Base-by-base conservation (phyloP, 352 stramenopile species). In the Phytophthora pinifolia region DNA sequence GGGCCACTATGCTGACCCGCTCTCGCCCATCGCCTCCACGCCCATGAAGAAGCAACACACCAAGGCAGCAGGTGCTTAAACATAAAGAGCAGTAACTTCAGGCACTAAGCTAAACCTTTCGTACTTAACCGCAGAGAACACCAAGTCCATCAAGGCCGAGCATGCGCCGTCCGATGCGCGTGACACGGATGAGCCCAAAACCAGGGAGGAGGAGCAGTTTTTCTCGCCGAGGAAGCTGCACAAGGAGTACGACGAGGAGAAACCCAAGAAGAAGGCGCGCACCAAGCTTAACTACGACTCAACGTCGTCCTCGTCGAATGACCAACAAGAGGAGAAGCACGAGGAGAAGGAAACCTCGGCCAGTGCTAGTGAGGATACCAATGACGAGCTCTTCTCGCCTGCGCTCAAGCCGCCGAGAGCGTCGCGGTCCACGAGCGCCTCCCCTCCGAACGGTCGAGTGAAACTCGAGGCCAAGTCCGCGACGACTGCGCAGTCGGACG, bases 1-100 rank as follows among this genome's bases (percentile, higher is more conserved):
- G 17, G 83, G 83, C 4, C 72, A 89, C 66, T 94, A 94, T 42
- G 82, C 80, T 1, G 82, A 94, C 58, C 82, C 80, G 22, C 64
- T 77, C 39, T 94, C 84, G 17, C 84, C 84, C 30, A 94, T 94
- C 52, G 82, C 84, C 30, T 94, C 84, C 9, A 92, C 84, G 46
- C 84, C 84, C 17, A 74, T 94, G 65, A 92, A 94, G 74, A 71
- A 76, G 7, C 79, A 80, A 46, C 79, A 72, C 43, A 76, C 72
- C 27, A 75, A 82, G 35, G 54, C 59, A 25, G 54, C 61, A 62
- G 61, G 70, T 84, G 63, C 49, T 42, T 38, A 37, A 35, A 3
- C 29, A 42, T 5, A 13, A 37, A 4, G 13, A 42, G 27, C 30
- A 31, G 17, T 34, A 47, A 14, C 31, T 17, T n/a, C 33, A 32